Percentiles rank a stretch among this genome's conserved stretches.
These are phyloP conservation scores for Penicillium decumbens DNA, from an alignment of 2,329 filamentous ascomycete species.

Conservation along the genomic window DNA sequence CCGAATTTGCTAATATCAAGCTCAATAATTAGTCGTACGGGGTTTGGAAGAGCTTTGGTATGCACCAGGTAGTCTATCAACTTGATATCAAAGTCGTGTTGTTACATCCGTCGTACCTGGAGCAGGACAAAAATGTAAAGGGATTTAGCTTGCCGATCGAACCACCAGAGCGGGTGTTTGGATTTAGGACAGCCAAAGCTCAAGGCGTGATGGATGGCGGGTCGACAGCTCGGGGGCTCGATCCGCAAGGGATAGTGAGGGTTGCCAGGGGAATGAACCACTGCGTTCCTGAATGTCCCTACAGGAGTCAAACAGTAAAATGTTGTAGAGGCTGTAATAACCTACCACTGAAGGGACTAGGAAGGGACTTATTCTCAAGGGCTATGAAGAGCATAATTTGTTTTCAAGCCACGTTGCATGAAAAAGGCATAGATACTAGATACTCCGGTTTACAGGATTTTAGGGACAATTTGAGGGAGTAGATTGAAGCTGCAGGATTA, in stretches of 20 bases:
- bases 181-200: not conserved
- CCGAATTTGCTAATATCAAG: not conserved
- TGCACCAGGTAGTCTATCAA: not conserved
- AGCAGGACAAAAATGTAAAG: not conserved
- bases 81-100: not conserved
- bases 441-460: not conserved
- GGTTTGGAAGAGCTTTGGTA: not conserved
- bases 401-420: not conserved
- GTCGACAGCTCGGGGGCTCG: not conserved
- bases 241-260: slow-evolving; percentile 4
- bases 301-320: not conserved
- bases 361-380: not conserved
- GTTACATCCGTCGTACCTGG: slow-evolving; percentile 1
- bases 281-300: slow-evolving; percentile 10
- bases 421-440: not conserved
- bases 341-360: not conserved
- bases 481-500: not conserved
- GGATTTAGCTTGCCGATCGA: slow-evolving; percentile 2
- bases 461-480: not conserved
- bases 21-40: not conserved
- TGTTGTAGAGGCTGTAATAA: not conserved
- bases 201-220: not conserved
- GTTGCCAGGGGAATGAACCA: slow-evolving; percentile 6
- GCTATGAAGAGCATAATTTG: not conserved
- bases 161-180: not conserved